These are phyloP conservation scores for Irpex lacteus DNA, from an alignment of 1,284 basidiomycete species.

Conservation along the genomic window DNA sequence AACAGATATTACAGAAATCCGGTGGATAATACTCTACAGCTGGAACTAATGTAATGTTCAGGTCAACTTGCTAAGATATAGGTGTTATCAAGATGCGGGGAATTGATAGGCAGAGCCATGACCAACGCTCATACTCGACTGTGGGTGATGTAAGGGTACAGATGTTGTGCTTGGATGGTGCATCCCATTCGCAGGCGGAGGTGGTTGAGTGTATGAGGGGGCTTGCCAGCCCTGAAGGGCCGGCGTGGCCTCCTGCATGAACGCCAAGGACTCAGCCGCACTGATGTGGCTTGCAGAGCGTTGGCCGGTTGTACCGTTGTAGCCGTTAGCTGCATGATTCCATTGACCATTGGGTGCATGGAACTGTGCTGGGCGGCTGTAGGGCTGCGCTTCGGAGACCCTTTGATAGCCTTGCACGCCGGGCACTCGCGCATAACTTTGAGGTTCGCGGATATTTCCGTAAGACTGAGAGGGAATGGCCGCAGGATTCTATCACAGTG, in stretches of 20 bases:
- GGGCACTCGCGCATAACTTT: neutral
- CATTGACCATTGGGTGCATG: constrained; percentile 3
- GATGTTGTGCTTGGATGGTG: neutral
- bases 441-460: neutral
- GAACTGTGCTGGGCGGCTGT: neutral
- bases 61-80: neutral
- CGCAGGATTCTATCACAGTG: neutral
- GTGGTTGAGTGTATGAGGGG: neutral
- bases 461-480: constrained; percentile 2
- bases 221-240: neutral
- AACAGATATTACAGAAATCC: neutral
- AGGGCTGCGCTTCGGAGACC: neutral
- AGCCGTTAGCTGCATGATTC: neutral
- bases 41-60: neutral
- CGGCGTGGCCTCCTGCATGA: constrained; percentile 8
- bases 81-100: constrained; percentile 2
- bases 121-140: constrained; percentile 3
- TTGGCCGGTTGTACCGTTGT: neutral
- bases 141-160: neutral
- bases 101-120: constrained; percentile 2
- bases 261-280: constrained; percentile 14
- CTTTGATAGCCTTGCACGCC: neutral
- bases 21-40: neutral
- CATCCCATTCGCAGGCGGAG: neutral
- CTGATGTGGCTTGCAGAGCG: constrained; percentile 8